Evolutionary conservation across 202 grass and related monocot genomes (phyloP).

Genomic region (Musa balbisiana): DNA sequence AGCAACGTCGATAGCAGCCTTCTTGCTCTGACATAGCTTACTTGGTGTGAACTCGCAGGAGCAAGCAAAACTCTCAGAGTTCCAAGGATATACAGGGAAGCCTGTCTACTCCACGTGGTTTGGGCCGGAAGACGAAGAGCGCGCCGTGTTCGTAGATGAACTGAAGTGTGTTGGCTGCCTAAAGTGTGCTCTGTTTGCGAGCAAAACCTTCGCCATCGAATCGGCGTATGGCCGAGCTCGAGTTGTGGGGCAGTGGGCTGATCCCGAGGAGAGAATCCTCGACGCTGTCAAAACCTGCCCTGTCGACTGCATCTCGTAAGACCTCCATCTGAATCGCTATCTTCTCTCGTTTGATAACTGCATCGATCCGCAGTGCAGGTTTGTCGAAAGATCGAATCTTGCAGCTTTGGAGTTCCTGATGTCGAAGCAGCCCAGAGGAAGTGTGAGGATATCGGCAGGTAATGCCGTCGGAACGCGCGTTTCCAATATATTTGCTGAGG

Average conservation of each 20-base stretch:
- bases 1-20: no score
- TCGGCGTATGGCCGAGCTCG: slow-evolving; percentile 71
- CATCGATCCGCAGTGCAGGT: slow-evolving; percentile 19
- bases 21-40: no score
- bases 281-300: slow-evolving; percentile 80
- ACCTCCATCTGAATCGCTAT: no score
- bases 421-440: slow-evolving; percentile 83
- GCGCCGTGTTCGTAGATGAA: slow-evolving; percentile 92
- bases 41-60: slow-evolving; percentile 28
- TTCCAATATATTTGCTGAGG: slow-evolving; percentile 64
- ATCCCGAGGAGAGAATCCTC: slow-evolving; percentile 64
- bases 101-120: slow-evolving; percentile 76
- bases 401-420: slow-evolving; percentile 76
- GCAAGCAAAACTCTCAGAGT: slow-evolving; percentile 64
- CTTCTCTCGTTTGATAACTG: no score
- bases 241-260: slow-evolving; percentile 85
- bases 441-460: slow-evolving; percentile 64
- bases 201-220: slow-evolving; percentile 73
- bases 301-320: slow-evolving; percentile 85
- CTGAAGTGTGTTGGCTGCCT: slow-evolving; percentile 80
- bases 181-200: slow-evolving; percentile 78
- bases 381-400: slow-evolving; percentile 72
- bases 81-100: slow-evolving; percentile 75
- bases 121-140: slow-evolving; percentile 42
- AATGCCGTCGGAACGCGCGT: slow-evolving; percentile 40